Percentiles rank a stretch among this genome's conserved stretches.
Evolutionary conservation across 148 eudicot genomes (phyloP).

Genomic region (Diospyros kaki): DNA sequence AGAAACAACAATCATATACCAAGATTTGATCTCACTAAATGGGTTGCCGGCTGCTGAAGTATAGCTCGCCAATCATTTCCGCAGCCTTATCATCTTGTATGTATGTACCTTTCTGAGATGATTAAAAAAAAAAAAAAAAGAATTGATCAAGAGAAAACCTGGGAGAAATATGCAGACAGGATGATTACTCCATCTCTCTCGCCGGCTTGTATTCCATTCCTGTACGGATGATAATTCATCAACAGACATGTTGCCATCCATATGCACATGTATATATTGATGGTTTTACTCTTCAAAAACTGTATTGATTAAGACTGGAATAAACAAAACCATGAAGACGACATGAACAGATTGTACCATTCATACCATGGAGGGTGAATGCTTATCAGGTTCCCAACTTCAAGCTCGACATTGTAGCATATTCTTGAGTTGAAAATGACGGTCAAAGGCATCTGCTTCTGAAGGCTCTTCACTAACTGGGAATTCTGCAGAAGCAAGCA

Average conservation of each 20-base stretch:
- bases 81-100: too few relatives aligned
- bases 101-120: constrained; percentile 1
- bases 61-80: too few relatives aligned
- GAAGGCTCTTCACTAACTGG: constrained; percentile 26
- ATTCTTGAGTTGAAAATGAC: constrained; percentile 66
- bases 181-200: constrained; percentile 41
- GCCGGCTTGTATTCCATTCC: constrained; percentile 60
- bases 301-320: not conserved
- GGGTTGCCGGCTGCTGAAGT: too few relatives aligned
- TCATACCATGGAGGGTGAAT: constrained; percentile 79
- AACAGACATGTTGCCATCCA: not conserved
- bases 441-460: constrained; percentile 32
- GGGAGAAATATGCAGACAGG: constrained; percentile 58
- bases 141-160: constrained; percentile 25
- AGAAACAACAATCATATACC: too few relatives aligned
- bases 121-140: not conserved
- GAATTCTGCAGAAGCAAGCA: constrained; percentile 44
- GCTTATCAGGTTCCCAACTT: constrained; percentile 54
- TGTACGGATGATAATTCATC: constrained; percentile 25
- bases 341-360: not conserved
- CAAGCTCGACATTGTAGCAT: constrained; percentile 74
- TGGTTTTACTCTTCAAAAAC: too few relatives aligned
- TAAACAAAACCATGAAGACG: not conserved
- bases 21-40: too few relatives aligned
- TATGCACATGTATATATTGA: too few relatives aligned